Conservation (phyloP, 2,329 filamentous ascomycete species). For the Fusarium sp. region DNA sequence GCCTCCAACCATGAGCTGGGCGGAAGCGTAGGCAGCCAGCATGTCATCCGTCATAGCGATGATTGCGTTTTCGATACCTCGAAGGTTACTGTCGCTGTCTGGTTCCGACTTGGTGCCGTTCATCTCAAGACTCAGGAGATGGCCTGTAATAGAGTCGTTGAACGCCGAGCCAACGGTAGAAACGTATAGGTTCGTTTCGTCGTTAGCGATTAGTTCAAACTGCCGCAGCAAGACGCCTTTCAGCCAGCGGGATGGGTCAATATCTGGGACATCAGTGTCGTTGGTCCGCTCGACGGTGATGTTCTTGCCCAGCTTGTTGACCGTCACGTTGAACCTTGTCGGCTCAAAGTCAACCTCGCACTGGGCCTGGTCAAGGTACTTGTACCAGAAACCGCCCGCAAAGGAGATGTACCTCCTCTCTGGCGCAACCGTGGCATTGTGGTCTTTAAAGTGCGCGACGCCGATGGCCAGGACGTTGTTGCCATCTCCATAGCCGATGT, state of each 20-base stretch:
- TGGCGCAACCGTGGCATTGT: not conserved
- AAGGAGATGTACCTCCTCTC: conserved; percentile 15
- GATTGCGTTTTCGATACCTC: not conserved
- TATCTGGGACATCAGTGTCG: conserved; percentile 2
- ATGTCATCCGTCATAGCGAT: conserved; percentile 3
- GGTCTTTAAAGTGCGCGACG: conserved; percentile 20
- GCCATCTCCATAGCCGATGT: conserved; percentile 8
- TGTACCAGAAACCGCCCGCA: conserved; percentile 1
- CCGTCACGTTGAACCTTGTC: conserved; percentile 12
- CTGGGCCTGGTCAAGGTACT: conserved; percentile 2
- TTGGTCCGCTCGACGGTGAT: conserved; percentile 17
- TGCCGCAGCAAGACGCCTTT: conserved; percentile 44
- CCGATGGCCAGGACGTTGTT: conserved; percentile 13
- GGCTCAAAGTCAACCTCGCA: conserved; percentile 20
- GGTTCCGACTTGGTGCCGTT: conserved; percentile 5
- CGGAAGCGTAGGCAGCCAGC: not conserved
- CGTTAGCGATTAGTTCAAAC: conserved; percentile 51
- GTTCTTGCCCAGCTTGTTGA: conserved; percentile 9
- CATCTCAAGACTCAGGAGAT: conserved; percentile 12
- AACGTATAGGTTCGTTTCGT: conserved; percentile 51
- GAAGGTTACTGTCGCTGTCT: not conserved
- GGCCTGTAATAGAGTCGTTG: conserved; percentile 32
- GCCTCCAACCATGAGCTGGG: conserved; percentile 2
- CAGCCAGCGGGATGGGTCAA: conserved; percentile 12
- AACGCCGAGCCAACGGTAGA: conserved; percentile 51